Conservation (phyloP, 202 grass and related monocot species). For the Schoenoplectus tabernaemontani region DNA sequence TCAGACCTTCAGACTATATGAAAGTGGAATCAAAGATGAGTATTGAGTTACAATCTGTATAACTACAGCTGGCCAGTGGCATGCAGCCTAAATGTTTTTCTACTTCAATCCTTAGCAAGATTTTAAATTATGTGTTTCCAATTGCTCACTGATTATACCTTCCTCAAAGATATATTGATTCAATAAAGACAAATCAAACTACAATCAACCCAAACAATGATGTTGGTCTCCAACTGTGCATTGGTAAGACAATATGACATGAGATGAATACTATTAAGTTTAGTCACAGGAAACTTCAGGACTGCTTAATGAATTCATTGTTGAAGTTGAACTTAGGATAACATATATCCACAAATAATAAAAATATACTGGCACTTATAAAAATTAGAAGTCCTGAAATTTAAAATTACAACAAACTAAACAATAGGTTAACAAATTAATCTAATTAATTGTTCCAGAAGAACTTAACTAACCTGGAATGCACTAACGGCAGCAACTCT, state of each 20-base stretch:
- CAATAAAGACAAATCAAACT: background rate
- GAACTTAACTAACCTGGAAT: constrained; percentile 98
- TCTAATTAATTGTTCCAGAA: too few species aligned
- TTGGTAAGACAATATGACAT: too few species aligned
- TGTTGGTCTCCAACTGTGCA: background rate
- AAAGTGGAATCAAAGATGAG: background rate
- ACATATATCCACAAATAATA: background rate
- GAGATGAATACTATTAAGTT: background rate
- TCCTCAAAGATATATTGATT: background rate
- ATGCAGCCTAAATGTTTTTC: background rate
- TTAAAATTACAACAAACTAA: too few species aligned
- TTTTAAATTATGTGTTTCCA: background rate
- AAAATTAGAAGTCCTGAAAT: background rate
- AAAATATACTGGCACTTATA: background rate
- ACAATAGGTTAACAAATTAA: background rate
- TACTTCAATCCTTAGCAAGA: background rate
- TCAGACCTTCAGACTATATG: constrained; percentile 75
- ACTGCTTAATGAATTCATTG: background rate
- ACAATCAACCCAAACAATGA: background rate
- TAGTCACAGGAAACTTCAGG: background rate
- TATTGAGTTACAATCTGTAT: constrained; percentile 2
- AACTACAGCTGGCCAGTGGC: background rate
- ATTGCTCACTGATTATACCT: background rate
- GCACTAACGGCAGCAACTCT: constrained; percentile 69
- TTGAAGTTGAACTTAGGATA: background rate